Conservation (phyloP, 1,139 yeast species). For the Yamadazyma oceani region DNA sequence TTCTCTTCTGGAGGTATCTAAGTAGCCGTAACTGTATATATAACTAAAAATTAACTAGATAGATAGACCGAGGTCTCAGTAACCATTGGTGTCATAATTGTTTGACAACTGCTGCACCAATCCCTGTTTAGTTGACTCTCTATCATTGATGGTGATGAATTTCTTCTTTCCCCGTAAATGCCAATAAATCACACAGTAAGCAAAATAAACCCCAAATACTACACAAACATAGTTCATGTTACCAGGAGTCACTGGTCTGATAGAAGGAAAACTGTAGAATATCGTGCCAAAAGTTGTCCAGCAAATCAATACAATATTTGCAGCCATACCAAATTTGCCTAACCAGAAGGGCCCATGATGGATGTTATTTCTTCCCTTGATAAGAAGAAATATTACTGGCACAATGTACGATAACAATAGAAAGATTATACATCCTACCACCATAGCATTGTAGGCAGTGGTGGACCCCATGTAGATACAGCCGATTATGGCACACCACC, state of each 20-base stretch:
- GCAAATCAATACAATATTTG: constrained; percentile 13
- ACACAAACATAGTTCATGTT: constrained; percentile 49
- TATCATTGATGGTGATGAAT: constrained; percentile 26
- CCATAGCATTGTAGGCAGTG: constrained; percentile 43
- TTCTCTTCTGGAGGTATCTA: too few relatives aligned
- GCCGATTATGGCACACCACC: constrained; percentile 37
- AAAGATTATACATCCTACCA: constrained; percentile 37
- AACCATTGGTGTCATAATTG: constrained; percentile 16
- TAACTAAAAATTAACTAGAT: too few relatives aligned
- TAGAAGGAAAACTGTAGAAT: constrained; percentile 45
- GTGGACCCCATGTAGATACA: constrained; percentile 44
- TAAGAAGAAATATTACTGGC: constrained; percentile 32
- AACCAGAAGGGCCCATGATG: constrained; percentile 53
- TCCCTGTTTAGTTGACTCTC: constrained; percentile 24
- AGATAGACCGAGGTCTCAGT: too few relatives aligned
- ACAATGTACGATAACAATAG: constrained; percentile 36
- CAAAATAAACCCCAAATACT: constrained; percentile 35
- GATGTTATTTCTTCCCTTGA: constrained; percentile 36
- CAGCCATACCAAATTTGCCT: constrained; percentile 25
- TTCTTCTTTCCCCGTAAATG: constrained; percentile 35
- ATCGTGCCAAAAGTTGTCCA: constrained; percentile 46
- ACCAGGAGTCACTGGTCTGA: constrained; percentile 45
- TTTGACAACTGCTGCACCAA: constrained; percentile 29
- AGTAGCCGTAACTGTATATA: too few relatives aligned
- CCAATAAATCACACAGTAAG: constrained; percentile 40